Percentiles rank a stretch among this genome's conserved stretches.
These are phyloP conservation scores for Wickerhamiella sorbophila DNA, from an alignment of 805 yeast genomes.

Conservation along the genomic window DNA sequence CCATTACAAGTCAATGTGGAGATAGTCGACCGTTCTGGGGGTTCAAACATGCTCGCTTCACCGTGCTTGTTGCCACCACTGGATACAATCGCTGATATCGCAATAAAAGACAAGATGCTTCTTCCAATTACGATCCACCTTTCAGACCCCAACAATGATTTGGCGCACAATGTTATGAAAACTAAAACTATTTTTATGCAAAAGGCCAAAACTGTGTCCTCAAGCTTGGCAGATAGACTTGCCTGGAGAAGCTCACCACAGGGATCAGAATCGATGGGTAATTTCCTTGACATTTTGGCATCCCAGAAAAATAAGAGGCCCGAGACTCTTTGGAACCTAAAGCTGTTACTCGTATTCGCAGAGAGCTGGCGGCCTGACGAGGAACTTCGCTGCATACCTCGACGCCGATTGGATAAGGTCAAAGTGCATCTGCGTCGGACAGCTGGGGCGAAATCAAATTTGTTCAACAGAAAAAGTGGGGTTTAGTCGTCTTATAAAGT, in stretches of 20 bases:
- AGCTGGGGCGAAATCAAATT: background rate
- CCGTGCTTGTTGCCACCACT: constrained; percentile 63
- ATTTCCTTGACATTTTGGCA: background rate
- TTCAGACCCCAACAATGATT: constrained; percentile 22
- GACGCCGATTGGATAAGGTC: background rate
- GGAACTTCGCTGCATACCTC: constrained; percentile 9
- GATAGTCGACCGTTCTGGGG: constrained; percentile 30
- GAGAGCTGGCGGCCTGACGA: constrained; percentile 28
- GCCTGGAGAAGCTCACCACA: constrained; percentile 8
- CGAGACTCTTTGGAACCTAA: constrained; percentile 52
- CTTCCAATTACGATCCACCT: constrained; percentile 40
- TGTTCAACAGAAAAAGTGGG: background rate
- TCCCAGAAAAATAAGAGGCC: constrained; percentile 10
- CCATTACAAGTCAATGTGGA: constrained; percentile 37
- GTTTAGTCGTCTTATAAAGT: too few species aligned
- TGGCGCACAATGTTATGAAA: constrained; percentile 29
- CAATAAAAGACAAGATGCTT: constrained; percentile 34
- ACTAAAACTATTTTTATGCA: constrained; percentile 39
- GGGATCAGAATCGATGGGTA: background rate
- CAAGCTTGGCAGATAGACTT: constrained; percentile 7
- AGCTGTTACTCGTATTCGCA: constrained; percentile 44
- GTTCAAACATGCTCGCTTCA: constrained; percentile 26
- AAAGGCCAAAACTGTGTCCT: constrained; percentile 15
- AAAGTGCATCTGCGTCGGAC: background rate
- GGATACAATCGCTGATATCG: constrained; percentile 34